Evolutionary conservation across 331 rosid species (phyloP).

Genomic region (Phaseolus coccineus): DNA sequence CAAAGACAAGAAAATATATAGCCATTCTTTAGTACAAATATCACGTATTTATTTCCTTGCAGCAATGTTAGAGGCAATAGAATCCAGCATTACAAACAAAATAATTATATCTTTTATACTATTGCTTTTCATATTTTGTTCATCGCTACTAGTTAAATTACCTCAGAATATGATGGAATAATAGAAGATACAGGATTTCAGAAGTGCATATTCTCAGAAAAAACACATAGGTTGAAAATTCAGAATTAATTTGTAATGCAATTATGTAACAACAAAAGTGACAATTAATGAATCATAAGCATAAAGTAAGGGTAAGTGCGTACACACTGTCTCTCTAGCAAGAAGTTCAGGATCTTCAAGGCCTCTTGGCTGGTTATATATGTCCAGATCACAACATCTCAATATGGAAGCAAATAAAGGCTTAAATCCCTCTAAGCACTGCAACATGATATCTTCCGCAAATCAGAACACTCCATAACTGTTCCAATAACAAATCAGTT

Average conservation of each 20-base stretch:
- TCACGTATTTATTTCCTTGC: constrained; percentile 8
- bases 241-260: not conserved
- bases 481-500: constrained; percentile 50
- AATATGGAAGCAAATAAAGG: constrained; percentile 69
- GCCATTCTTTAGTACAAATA: constrained; percentile 17
- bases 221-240: constrained; percentile 13
- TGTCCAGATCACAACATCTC: constrained; percentile 84
- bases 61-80: not conserved
- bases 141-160: not conserved
- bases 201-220: not conserved
- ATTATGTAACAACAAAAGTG: not conserved
- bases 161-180: constrained; percentile 18
- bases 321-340: constrained; percentile 99
- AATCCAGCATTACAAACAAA: constrained; percentile 20
- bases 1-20: constrained; percentile 42
- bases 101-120: not conserved
- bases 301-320: constrained; percentile 40
- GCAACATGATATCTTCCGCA: constrained; percentile 84
- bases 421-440: constrained; percentile 82
- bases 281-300: constrained; percentile 1
- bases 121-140: constrained; percentile 18
- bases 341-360: constrained; percentile 90
- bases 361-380: constrained; percentile 81
- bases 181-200: constrained; percentile 9
- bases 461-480: constrained; percentile 95